Evolutionary conservation across 2,329 filamentous ascomycete species (phyloP).

Genomic region (Aschersonia sp.): DNA sequence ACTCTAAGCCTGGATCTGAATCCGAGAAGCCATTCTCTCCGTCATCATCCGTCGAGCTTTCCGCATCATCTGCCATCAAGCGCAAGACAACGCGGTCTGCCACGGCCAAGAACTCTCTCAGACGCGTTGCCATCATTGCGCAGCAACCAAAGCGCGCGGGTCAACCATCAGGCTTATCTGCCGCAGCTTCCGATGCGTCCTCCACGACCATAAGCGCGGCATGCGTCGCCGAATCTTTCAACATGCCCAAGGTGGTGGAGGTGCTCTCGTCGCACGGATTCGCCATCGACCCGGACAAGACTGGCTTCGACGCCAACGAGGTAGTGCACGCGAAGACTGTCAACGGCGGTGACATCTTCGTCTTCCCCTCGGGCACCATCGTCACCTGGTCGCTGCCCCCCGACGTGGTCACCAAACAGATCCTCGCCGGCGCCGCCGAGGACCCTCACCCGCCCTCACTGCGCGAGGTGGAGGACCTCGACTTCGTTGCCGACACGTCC

Average conservation of each 20-base stretch:
- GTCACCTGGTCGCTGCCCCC: constrained; percentile 84
- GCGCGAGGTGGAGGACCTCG: constrained; percentile 78
- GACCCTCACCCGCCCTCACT: constrained; percentile 53
- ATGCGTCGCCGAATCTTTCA: constrained; percentile 48
- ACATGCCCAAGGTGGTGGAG: constrained; percentile 45
- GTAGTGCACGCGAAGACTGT: constrained; percentile 48
- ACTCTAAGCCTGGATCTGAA: constrained; percentile 1
- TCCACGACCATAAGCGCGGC: constrained; percentile 40
- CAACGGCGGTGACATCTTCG: constrained; percentile 73
- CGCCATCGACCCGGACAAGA: constrained; percentile 45
- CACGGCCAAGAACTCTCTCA: constrained; percentile 56
- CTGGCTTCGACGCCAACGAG: constrained; percentile 44
- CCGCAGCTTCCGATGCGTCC: constrained; percentile 16
- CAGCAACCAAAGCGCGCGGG: constrained; percentile 39
- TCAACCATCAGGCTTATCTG: constrained; percentile 9
- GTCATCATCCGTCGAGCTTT: not conserved
- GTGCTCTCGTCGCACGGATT: constrained; percentile 46
- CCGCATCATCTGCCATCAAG: constrained; percentile 18
- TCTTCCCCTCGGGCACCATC: constrained; percentile 88
- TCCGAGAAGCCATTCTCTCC: not conserved
- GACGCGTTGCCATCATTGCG: constrained; percentile 75
- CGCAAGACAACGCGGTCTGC: constrained; percentile 30
- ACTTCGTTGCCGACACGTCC: constrained; percentile 63
- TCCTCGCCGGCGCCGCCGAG: constrained; percentile 58
- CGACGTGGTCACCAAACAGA: constrained; percentile 56